Base-by-base conservation (phyloP, 1,284 basidiomycete species). In the Apiotrichum veenhuisii region DNA sequence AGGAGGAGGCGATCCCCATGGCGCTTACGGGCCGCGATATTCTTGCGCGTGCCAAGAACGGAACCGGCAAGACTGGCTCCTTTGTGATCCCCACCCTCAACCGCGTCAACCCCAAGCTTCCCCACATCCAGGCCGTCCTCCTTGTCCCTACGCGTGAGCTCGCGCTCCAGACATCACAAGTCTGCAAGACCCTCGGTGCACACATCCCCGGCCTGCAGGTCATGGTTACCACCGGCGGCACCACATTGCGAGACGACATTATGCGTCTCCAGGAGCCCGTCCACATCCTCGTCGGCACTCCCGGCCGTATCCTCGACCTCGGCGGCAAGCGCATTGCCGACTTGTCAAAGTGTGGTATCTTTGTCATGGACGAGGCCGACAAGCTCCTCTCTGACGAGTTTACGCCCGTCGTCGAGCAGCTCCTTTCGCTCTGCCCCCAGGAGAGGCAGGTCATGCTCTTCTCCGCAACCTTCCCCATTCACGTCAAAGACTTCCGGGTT, bases 311-410 rank as follows among this genome's bases (percentile, higher is more conserved):
- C 67, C 82, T 98, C 57, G 95, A 98, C 81, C 81, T 98, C 50
- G 89, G 90, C 3, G 88, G 93, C 67, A 98, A 98, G 80, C 85
- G 82, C 64, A 88, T 98, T 37, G 95, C 96, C 27, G 92, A 98
- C 79, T 82, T 98, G 64, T 90, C 86, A 79, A 88, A 91, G 73
- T 97, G 94, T 77, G 87, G 88, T 18, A 91, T 95, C 51, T 98
- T 97, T 71, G 91, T 96, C 65, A 96, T 97, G 93, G 95, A 98
- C 78, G 95, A 98, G 79, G 95, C 96, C 54, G 95, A 98, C 79
- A 98, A 98, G 78, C 85, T 98, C 52, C 85, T 98, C 52, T 93
- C 89, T 12, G 92, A 94, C 60, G 96, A 98, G 80, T 98, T 98
- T 72, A 91, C 93, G 12, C 94, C 95, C 53, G 95, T 98, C 60